These are phyloP conservation scores for Artemisia annua DNA, from an alignment of 129 eudicot species.

Conservation along the genomic window DNA sequence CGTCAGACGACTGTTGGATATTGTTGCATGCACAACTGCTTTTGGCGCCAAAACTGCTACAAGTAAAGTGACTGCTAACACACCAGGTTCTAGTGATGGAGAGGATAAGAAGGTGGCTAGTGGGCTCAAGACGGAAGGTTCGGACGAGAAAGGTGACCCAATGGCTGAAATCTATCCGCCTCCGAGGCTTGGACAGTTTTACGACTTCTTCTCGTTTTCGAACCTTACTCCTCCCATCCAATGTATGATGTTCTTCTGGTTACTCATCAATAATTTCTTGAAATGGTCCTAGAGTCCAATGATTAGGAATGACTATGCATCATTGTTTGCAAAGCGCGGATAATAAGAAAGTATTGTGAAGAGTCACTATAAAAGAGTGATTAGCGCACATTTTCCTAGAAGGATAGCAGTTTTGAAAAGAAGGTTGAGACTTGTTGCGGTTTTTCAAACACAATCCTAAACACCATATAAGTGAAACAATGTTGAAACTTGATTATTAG, in stretches of 20 bases:
- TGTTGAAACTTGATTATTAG: too few relatives aligned
- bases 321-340: too few relatives aligned
- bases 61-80: constrained; percentile 35
- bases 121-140: constrained; percentile 21
- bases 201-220: constrained; percentile 94
- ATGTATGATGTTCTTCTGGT: constrained; percentile 42
- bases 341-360: too few relatives aligned
- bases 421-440: too few relatives aligned
- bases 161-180: constrained; percentile 78
- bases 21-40: constrained; percentile 83
- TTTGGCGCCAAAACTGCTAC: constrained; percentile 54
- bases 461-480: too few relatives aligned
- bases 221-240: constrained; percentile 91
- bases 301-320: too few relatives aligned
- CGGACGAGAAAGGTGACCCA: constrained; percentile 63
- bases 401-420: too few relatives aligned
- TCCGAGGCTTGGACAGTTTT: constrained; percentile 90
- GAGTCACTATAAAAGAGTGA: too few relatives aligned
- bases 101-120: constrained; percentile 34
- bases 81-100: constrained; percentile 41
- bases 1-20: constrained; percentile 85
- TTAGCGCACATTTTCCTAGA: too few relatives aligned
- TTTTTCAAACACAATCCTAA: too few relatives aligned
- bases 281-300: too few relatives aligned
- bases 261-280: too few relatives aligned